Evolutionary conservation across 2,329 filamentous ascomycete species (phyloP).

Genomic region (Raffaelea arxii): DNA sequence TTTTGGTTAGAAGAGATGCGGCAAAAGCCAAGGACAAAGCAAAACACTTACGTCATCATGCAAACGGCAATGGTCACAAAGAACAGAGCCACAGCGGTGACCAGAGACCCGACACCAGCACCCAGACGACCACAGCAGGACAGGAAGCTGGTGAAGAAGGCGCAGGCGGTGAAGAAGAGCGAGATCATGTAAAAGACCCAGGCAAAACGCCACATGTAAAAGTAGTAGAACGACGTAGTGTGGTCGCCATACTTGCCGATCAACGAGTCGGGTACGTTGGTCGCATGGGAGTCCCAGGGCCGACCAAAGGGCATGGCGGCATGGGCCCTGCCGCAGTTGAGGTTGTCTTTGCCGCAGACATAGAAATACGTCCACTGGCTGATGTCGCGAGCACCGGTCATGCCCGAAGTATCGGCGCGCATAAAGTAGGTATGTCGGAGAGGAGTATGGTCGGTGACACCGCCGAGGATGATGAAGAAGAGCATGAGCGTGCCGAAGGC

Average conservation of each 20-base stretch:
- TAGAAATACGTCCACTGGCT: slow-evolving; percentile 91
- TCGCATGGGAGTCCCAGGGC: slow-evolving; percentile 47
- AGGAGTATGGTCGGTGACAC: slow-evolving; percentile 36
- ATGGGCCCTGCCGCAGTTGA: slow-evolving; percentile 53
- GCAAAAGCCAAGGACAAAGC: slow-evolving; percentile 1
- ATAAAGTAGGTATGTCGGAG: slow-evolving; percentile 80
- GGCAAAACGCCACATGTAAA: slow-evolving; percentile 80
- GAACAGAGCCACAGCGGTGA: slow-evolving; percentile 52
- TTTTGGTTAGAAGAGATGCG: slow-evolving; percentile 2
- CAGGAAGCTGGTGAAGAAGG: slow-evolving; percentile 59
- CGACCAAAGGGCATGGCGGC: slow-evolving; percentile 63
- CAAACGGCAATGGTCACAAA: slow-evolving; percentile 57
- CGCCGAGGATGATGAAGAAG: slow-evolving; percentile 50
- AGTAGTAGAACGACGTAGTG: slow-evolving; percentile 56
- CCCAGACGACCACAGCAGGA: slow-evolving; percentile 64
- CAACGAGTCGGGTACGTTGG: slow-evolving; percentile 33
- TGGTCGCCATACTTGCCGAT: slow-evolving; percentile 40
- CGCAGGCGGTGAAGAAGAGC: slow-evolving; percentile 64
- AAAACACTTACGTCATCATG: slow-evolving; percentile 61
- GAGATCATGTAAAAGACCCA: slow-evolving; percentile 86
- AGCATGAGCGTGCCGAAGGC: slow-evolving; percentile 42
- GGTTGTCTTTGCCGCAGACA: slow-evolving; percentile 58
- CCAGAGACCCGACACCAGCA: slow-evolving; percentile 53
- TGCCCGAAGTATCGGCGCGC: slow-evolving; percentile 63
- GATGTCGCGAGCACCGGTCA: slow-evolving; percentile 54